These are phyloP conservation scores for Acanthamoeba triangularis DNA, from an alignment of 208 protist genomes.

Conservation along the genomic window DNA sequence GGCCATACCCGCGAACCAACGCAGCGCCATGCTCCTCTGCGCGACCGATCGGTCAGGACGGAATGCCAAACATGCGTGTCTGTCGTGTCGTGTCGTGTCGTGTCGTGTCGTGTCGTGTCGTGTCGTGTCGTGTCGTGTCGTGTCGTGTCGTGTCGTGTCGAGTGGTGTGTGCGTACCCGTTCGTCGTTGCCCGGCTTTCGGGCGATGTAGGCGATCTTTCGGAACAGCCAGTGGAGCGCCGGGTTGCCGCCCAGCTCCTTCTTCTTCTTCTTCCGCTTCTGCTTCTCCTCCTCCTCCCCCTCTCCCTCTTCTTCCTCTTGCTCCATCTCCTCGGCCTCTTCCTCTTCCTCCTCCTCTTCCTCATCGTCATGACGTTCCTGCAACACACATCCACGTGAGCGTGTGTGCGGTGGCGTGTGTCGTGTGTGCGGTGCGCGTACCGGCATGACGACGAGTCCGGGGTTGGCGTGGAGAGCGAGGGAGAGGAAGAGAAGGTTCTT, in stretches of 20 bases:
- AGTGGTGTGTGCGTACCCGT: not conserved
- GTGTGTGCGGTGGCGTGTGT: not conserved
- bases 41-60: not conserved
- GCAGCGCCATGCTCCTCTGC: slow-evolving; percentile 55
- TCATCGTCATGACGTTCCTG: not conserved
- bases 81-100: not conserved
- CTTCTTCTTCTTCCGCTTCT: not conserved
- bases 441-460: not conserved
- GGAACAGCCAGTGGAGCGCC: slow-evolving; percentile 68
- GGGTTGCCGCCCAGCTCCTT: not conserved
- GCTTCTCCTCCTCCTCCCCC: not conserved
- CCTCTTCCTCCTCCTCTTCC: not conserved
- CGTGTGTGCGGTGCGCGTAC: not conserved
- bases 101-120: not conserved
- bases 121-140: not conserved
- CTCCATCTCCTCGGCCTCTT: not conserved
- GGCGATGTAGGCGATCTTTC: slow-evolving; percentile 43
- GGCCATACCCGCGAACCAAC: slow-evolving; percentile 67
- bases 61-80: not conserved
- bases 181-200: slow-evolving; percentile 60
- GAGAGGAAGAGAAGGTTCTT: slow-evolving; percentile 74
- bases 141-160: not conserved
- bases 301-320: not conserved
- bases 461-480: slow-evolving; percentile 47
- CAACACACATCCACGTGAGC: not conserved